Evolutionary conservation across 352 stramenopile species (phyloP).

Genomic region (Plasmopara viticola): DNA sequence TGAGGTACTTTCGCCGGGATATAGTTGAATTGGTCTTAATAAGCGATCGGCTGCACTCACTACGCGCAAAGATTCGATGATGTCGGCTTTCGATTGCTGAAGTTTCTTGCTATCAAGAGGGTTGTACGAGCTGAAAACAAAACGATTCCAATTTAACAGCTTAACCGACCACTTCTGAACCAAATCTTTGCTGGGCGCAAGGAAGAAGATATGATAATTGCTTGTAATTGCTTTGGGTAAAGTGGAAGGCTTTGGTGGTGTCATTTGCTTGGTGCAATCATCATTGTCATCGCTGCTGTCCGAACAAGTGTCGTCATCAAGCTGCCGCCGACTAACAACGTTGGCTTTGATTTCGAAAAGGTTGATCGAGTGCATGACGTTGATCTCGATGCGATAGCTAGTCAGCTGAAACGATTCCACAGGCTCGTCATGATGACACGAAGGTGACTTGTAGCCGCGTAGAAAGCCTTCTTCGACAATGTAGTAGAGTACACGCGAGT

Average conservation of each 20-base stretch:
- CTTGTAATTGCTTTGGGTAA: slow-evolving; percentile 8
- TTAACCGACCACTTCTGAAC: slow-evolving; percentile 46
- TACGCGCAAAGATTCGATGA: slow-evolving; percentile 31
- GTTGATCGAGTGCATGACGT: slow-evolving; percentile 55
- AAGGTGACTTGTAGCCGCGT: slow-evolving; percentile 33
- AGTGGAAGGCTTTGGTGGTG: slow-evolving; percentile 1
- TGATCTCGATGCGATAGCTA: slow-evolving; percentile 47
- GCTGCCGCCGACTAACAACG: slow-evolving; percentile 4
- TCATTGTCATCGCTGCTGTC: slow-evolving; percentile 26
- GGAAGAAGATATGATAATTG: slow-evolving; percentile 38
- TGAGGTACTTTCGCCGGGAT: background rate
- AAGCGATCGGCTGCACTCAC: slow-evolving; percentile 26
- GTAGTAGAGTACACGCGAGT: slow-evolving; percentile 52
- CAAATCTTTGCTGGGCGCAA: slow-evolving; percentile 41
- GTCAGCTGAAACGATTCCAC: slow-evolving; percentile 62
- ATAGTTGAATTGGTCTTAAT: slow-evolving; percentile 19
- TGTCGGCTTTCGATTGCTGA: slow-evolving; percentile 18
- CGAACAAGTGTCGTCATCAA: slow-evolving; percentile 22
- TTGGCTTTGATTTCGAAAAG: slow-evolving; percentile 54
- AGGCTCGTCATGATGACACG: slow-evolving; percentile 27
- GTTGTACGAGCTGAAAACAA: slow-evolving; percentile 36
- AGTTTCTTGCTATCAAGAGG: slow-evolving; percentile 11
- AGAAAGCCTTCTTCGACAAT: slow-evolving; percentile 57
- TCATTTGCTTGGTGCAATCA: too few relatives aligned
- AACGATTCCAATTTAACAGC: slow-evolving; percentile 68